A percentile compares a stretch with the other conserved stretches of the same genome.
phyloP scores from a whole-genome alignment of 768 basidiomycete genomes.

The Tulasnella sp. region DNA sequence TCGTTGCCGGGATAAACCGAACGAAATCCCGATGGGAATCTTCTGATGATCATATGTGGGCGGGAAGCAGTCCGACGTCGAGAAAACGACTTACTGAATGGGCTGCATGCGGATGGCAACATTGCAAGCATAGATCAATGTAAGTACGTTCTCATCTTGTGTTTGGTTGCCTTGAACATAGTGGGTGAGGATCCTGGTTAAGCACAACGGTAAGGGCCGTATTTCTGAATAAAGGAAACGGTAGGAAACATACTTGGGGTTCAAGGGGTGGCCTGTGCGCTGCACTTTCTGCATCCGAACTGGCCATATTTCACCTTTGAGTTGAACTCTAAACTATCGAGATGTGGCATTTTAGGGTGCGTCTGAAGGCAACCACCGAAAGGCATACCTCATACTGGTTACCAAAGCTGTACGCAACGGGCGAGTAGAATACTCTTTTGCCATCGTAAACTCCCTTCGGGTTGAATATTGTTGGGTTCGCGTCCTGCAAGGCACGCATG shows the following conservation, averaged over 20 bases:
- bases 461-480: slow-evolving; percentile 52
- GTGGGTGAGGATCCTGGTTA: slow-evolving; percentile 42
- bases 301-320: slow-evolving; percentile 39
- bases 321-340: slow-evolving; percentile 23
- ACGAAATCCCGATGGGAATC: slow-evolving; percentile 59
- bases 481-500: slow-evolving; percentile 45
- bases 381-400: slow-evolving; percentile 25
- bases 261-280: slow-evolving; percentile 48
- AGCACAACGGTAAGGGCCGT: neutral
- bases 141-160: slow-evolving; percentile 53
- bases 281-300: slow-evolving; percentile 48
- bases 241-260: slow-evolving; percentile 20
- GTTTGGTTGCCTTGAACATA: slow-evolving; percentile 55
- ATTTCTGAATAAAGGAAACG: neutral
- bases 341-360: neutral
- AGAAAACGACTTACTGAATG: slow-evolving; percentile 28
- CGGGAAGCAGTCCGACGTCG: neutral
- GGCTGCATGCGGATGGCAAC: slow-evolving; percentile 68
- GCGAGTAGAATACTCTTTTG: slow-evolving; percentile 60
- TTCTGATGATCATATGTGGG: slow-evolving; percentile 28
- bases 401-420: slow-evolving; percentile 47
- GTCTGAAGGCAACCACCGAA: slow-evolving; percentile 36
- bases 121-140: slow-evolving; percentile 50
- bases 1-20: slow-evolving; percentile 59
- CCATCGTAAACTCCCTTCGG: slow-evolving; percentile 69